Base-by-base conservation (phyloP, 2,329 filamentous ascomycete species). In the Juglanconis oblonga region DNA sequence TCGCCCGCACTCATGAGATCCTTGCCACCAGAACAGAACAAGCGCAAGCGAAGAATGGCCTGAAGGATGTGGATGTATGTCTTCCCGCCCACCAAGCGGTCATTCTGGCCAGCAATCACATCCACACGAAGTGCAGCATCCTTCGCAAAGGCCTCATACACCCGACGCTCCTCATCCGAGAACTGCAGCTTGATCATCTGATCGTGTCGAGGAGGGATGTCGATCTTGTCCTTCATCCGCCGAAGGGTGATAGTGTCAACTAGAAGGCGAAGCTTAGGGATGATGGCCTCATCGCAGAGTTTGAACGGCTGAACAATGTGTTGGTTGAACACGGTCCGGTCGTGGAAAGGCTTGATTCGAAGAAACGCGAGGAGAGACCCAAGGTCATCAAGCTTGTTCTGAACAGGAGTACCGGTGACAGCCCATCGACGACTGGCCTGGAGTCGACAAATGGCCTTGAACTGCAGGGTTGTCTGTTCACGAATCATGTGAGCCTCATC, bases 401-500 rank as follows among this genome's bases (percentile, higher is more conserved):
- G 94, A 8, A 98, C 91, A 0, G 93, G 95, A 0, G 95, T 98
- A 57, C 94, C 95, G 0, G 95, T 98, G n/a, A 98, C 91, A 3
- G 93, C 94, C 95, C 95, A 99, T 38, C 93, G 88, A 36, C 93
- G 86, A 69, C 90, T 84, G 2, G 92, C 91, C 62, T 90, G 83
- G 3, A 98, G 79, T 24, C 86, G 84, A 65, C 92, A 93, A 24
- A 95, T 91, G 3, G 91, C 91, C 71, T 93, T 92, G 57, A 92
- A 96, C 66, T 94, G 89, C 45, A 90, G 79, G 0, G 92, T 94
- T 3, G 81, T 84, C 64, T 91, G 88, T 67, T 96, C 94, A 32
- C 95, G 90, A 65, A 99, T 98, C 74, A 90, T 90, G 72, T 99
- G 95, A 0, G 93, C 95, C 74, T 99, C 94, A 65, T 98, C 94